Percentiles rank a stretch among this genome's conserved stretches.
Evolutionary conservation across 2,329 filamentous ascomycete genomes (phyloP).

Genomic region (Dothidotthia symphoricarpi): DNA sequence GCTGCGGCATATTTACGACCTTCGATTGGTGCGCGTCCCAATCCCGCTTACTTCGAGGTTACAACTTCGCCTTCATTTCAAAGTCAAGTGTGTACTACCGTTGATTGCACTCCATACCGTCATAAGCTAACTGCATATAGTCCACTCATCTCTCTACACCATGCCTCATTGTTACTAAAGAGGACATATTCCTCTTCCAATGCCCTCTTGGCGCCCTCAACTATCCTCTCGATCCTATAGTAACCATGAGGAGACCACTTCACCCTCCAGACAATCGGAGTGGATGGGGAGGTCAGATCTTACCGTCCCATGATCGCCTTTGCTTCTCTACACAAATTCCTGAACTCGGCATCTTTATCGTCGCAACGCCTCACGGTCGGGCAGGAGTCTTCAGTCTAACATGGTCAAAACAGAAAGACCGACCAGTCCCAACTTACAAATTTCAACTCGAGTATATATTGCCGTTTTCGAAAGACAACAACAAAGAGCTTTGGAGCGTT

Average conservation of each 20-base stretch:
- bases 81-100: conserved; percentile 2
- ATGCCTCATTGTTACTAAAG: conserved; percentile 46
- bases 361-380: conserved; percentile 65
- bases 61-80: conserved; percentile 1
- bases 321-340: conserved; percentile 65
- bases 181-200: conserved; percentile 48
- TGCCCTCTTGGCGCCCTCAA: conserved; percentile 16
- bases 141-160: conserved; percentile 18
- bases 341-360: conserved; percentile 66
- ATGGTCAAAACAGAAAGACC: conserved; percentile 34
- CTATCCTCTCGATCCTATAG: conserved; percentile 15
- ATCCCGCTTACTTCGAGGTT: conserved; percentile 7
- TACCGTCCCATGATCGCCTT: conserved; percentile 48
- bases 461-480: conserved; percentile 40
- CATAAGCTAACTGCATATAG: not conserved
- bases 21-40: not conserved
- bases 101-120: too few species aligned
- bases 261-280: conserved; percentile 6
- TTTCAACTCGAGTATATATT: conserved; percentile 59
- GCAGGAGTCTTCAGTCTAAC: conserved; percentile 64
- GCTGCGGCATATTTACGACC: not conserved
- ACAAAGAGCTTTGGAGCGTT: conserved; percentile 8
- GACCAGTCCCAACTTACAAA: conserved; percentile 41
- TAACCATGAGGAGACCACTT: conserved; percentile 41
- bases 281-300: too few species aligned